Evolutionary conservation across 495 filamentous ascomycete species (phyloP).

Genomic region (Daldinia concentrica): DNA sequence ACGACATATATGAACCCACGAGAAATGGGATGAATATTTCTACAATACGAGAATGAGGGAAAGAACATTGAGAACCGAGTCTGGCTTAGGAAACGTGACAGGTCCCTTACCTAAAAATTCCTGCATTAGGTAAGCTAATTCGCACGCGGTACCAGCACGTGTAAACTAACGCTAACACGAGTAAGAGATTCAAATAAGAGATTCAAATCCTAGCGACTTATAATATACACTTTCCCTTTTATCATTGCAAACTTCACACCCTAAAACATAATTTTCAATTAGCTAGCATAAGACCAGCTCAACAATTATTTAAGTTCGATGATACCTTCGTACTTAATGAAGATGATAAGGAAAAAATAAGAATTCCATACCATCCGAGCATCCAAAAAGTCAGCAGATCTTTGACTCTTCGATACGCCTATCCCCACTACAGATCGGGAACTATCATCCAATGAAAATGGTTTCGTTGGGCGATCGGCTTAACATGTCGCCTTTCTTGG

Average conservation of each 20-base stretch:
- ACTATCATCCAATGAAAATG: conserved; percentile 26
- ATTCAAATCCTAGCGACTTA: no score
- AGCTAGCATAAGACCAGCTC: neutral
- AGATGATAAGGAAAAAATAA: neutral
- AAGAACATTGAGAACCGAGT: no score
- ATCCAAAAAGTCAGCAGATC: conserved; percentile 19
- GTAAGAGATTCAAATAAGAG: no score
- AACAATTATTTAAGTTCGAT: neutral
- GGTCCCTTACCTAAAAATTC: neutral
- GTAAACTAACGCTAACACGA: neutral
- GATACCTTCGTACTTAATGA: neutral
- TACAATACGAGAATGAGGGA: no score
- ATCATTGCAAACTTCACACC: no score
- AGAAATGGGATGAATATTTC: no score
- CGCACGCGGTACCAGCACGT: neutral
- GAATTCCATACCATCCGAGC: neutral
- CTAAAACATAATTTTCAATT: neutral
- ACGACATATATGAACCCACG: no score
- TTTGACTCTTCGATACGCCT: conserved; percentile 5
- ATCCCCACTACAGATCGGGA: conserved; percentile 21
- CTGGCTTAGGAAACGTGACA: no score
- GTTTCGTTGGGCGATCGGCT: conserved; percentile 21
- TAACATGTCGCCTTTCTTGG: conserved; percentile 21
- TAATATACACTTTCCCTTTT: no score
- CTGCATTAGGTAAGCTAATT: neutral